phyloP scores from a whole-genome alignment of 352 stramenopile species.

The Pythium oligandrum region DNA sequence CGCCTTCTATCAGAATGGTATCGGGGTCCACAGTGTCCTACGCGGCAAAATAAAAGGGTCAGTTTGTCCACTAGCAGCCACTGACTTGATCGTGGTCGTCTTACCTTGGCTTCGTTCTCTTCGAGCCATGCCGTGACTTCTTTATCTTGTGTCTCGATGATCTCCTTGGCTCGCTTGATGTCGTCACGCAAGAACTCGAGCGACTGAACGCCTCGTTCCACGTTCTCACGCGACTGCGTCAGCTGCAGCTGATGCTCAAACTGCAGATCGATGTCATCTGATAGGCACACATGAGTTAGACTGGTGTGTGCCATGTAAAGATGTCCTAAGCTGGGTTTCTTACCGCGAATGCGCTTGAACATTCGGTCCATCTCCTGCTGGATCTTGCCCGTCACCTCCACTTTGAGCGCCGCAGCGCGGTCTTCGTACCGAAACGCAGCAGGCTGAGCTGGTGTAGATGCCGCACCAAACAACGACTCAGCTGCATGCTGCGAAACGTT shows the following conservation, averaged over 20 bases:
- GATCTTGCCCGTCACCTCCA: slow-evolving; percentile 73
- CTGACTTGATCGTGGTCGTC: too few relatives aligned
- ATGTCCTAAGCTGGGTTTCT: background rate
- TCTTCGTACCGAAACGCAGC: slow-evolving; percentile 35
- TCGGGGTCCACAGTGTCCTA: slow-evolving; percentile 74
- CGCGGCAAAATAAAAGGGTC: too few relatives aligned
- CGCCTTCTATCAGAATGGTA: slow-evolving; percentile 69
- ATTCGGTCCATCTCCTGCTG: slow-evolving; percentile 72
- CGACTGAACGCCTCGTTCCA: slow-evolving; percentile 72
- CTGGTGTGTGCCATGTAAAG: background rate
- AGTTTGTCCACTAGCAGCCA: too few relatives aligned
- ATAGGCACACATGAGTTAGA: too few relatives aligned
- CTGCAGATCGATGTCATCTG: slow-evolving; percentile 79
- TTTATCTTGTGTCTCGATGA: slow-evolving; percentile 55
- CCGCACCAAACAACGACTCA: slow-evolving; percentile 42
- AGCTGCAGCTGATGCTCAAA: slow-evolving; percentile 84
- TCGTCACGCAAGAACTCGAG: slow-evolving; percentile 71
- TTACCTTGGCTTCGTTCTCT: slow-evolving; percentile 68
- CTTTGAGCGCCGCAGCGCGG: slow-evolving; percentile 42
- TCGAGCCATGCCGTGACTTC: slow-evolving; percentile 65
- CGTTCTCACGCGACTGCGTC: slow-evolving; percentile 70
- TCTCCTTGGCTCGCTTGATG: slow-evolving; percentile 36
- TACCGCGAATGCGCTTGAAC: slow-evolving; percentile 78
- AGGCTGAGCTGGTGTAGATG: slow-evolving; percentile 1
- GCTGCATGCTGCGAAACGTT: slow-evolving; percentile 26